These are phyloP conservation scores for Cerioporus squamosus DNA, from an alignment of 1,284 basidiomycete species.

Conservation along the genomic window DNA sequence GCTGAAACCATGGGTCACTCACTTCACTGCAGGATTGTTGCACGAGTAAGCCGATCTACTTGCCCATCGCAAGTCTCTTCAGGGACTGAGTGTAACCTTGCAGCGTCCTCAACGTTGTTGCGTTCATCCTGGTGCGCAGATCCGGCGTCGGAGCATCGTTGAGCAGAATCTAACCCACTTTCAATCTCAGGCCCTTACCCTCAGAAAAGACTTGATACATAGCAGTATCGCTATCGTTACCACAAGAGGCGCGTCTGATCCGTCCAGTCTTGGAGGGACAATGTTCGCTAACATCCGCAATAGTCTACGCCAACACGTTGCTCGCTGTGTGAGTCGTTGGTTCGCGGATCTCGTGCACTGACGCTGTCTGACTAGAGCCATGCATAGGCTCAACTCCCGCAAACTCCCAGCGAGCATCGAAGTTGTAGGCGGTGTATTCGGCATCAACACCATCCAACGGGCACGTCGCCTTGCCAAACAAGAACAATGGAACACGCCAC, in stretches of 20 bases:
- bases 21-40: neutral
- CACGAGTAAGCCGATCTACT: neutral
- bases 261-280: too few species aligned
- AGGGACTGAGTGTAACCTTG: neutral
- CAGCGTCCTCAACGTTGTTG: neutral
- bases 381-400: neutral
- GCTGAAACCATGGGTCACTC: neutral
- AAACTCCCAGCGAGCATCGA: neutral
- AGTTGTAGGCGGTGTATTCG: neutral
- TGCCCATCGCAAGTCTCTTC: neutral
- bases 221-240: neutral
- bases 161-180: too few species aligned
- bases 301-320: constrained; percentile 1
- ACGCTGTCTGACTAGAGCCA: too few species aligned
- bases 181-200: neutral
- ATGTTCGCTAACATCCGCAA: neutral
- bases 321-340: neutral
- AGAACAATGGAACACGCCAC: neutral
- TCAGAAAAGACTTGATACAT: neutral
- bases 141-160: too few species aligned
- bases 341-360: too few species aligned
- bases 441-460: neutral
- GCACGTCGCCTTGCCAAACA: neutral
- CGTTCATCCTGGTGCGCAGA: neutral
- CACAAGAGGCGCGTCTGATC: neutral